Evolutionary conservation across 2,329 filamentous ascomycete species (phyloP).

Genomic region (Xylariaceae sp.): DNA sequence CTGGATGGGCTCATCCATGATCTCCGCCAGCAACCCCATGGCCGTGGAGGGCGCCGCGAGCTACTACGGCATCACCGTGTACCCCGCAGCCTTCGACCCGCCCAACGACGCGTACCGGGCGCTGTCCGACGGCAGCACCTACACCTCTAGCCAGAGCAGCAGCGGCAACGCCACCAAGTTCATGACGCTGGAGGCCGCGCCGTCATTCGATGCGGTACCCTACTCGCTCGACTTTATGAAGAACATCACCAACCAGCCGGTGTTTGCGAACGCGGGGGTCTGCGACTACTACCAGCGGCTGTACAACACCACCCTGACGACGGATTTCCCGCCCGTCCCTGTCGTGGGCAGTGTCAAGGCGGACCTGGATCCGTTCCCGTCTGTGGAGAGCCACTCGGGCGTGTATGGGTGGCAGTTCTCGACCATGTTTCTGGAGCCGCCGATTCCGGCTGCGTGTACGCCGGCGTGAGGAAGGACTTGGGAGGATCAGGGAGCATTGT

Average conservation of each 20-base stretch:
- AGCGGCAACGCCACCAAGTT: constrained; percentile 14
- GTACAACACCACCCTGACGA: constrained; percentile 41
- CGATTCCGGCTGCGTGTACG: constrained; percentile 5
- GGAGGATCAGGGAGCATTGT: too few species aligned
- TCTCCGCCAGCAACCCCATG: constrained; percentile 36
- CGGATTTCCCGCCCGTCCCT: constrained; percentile 21
- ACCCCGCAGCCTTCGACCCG: constrained; percentile 40
- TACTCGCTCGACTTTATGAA: constrained; percentile 40
- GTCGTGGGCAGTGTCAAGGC: constrained; percentile 20
- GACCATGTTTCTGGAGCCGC: constrained; percentile 21
- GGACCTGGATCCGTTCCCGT: constrained; percentile 22
- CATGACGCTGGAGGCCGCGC: constrained; percentile 21
- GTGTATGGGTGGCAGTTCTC: constrained; percentile 21
- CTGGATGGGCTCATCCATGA: constrained; percentile 43
- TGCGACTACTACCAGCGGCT: constrained; percentile 42
- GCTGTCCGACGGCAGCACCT: constrained; percentile 20
- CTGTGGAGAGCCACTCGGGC: constrained; percentile 8
- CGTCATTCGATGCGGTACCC: constrained; percentile 11
- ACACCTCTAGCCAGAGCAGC: constrained; percentile 1
- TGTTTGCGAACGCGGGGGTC: constrained; percentile 32
- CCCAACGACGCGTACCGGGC: constrained; percentile 44
- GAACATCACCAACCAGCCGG: constrained; percentile 53
- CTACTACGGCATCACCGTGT: constrained; percentile 45
- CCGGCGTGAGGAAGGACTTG: background rate
- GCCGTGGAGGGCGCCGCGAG: constrained; percentile 40